Percentiles rank a stretch among this genome's conserved stretches.
Evolutionary conservation across 495 filamentous ascomycete species (phyloP).

Genomic region (Pyronema domesticum): DNA sequence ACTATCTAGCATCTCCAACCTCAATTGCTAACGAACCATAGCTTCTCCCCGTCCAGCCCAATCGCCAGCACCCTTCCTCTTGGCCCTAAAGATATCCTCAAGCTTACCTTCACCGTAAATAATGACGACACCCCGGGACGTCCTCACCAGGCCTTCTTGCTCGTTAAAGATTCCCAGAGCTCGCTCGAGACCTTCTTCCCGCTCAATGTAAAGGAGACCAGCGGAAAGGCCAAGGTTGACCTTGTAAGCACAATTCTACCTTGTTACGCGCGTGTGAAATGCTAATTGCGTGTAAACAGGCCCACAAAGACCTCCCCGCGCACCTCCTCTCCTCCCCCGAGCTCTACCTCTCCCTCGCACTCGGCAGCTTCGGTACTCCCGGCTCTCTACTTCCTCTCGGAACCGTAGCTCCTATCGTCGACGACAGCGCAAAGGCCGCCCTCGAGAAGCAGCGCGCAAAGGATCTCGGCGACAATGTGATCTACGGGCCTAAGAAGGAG

Average conservation of each 20-base stretch:
- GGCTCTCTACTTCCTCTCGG: constrained; percentile 11
- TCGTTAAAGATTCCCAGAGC: constrained; percentile 52
- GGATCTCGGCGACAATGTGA: constrained; percentile 16
- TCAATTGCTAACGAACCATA: constrained; percentile 23
- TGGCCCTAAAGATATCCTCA: constrained; percentile 53
- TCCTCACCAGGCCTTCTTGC: constrained; percentile 84
- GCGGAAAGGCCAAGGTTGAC: constrained; percentile 49
- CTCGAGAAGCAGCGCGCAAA: constrained; percentile 34
- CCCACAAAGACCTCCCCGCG: constrained; percentile 72
- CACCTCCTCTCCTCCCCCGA: constrained; percentile 52
- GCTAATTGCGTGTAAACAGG: constrained; percentile 30
- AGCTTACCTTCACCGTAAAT: constrained; percentile 61
- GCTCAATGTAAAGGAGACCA: constrained; percentile 59
- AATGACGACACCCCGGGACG: constrained; percentile 61
- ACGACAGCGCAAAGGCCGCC: constrained; percentile 41
- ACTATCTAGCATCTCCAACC: not conserved
- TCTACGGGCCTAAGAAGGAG: constrained; percentile 30
- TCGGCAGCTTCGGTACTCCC: constrained; percentile 60
- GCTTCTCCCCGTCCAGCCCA: constrained; percentile 44
- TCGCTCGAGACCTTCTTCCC: constrained; percentile 81
- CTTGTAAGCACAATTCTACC: constrained; percentile 34
- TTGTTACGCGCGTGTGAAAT: not conserved
- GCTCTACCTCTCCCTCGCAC: constrained; percentile 61
- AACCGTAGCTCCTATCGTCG: constrained; percentile 23
- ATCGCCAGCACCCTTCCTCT: constrained; percentile 48